Evolutionary conservation across 805 yeast genomes (phyloP).

Genomic region (Saccharomycopsis selenospora): DNA sequence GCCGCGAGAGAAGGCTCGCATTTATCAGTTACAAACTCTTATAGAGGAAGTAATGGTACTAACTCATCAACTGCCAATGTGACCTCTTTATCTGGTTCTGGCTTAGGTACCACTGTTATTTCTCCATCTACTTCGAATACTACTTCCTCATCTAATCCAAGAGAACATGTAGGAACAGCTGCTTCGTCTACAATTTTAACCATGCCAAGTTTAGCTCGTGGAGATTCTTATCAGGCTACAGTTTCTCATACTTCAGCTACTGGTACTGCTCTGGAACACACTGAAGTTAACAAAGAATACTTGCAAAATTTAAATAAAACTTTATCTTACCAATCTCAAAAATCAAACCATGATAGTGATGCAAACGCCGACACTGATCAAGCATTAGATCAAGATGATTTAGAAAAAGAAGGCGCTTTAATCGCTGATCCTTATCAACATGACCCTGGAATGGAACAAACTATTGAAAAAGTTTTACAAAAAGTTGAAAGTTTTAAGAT

Average conservation of each 20-base stretch:
- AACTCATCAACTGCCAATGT: background rate
- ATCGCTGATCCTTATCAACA: conserved; percentile 34
- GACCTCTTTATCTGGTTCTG: background rate
- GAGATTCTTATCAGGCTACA: conserved; percentile 66
- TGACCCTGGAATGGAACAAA: conserved; percentile 21
- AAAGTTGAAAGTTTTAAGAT: conserved; percentile 17
- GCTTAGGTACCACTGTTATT: background rate
- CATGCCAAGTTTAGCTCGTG: conserved; percentile 66
- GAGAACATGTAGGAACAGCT: background rate
- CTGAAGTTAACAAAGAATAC: conserved; percentile 13
- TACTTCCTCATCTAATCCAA: background rate
- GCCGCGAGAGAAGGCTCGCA: conserved; percentile 36
- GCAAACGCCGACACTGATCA: conserved; percentile 23
- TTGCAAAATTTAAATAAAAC: conserved; percentile 19
- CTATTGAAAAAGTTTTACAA: conserved; percentile 16
- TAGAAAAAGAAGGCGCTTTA: conserved; percentile 52
- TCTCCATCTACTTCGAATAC: background rate
- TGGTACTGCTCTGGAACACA: conserved; percentile 6
- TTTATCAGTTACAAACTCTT: conserved; percentile 16
- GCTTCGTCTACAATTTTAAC: conserved; percentile 6
- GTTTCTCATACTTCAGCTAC: conserved; percentile 29
- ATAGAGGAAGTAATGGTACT: conserved; percentile 2
- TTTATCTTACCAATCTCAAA: conserved; percentile 15
- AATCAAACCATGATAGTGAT: background rate
- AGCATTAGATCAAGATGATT: conserved; percentile 30